These are phyloP conservation scores for Lolium rigidum DNA, from an alignment of 176 grass and related monocot species.

Conservation along the genomic window DNA sequence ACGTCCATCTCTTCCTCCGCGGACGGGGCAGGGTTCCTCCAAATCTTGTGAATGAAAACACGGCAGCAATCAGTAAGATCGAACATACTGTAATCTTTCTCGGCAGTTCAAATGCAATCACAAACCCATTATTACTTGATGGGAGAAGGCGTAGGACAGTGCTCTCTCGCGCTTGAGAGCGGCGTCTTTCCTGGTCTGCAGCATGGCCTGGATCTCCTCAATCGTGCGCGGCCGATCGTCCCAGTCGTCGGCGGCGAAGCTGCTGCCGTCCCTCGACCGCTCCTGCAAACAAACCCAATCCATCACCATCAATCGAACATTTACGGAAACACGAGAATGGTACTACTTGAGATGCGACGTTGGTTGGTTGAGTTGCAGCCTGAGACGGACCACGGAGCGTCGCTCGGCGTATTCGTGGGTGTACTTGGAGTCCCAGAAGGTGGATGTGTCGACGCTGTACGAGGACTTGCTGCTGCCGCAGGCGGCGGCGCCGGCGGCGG, in stretches of 20 bases:
- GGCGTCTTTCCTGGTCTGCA: slow-evolving; percentile 82
- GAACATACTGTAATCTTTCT: no score
- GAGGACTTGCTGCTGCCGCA: slow-evolving; percentile 85
- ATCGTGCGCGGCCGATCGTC: slow-evolving; percentile 83
- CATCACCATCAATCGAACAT: background rate
- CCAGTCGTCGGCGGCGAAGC: slow-evolving; percentile 86
- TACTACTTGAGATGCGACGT: background rate
- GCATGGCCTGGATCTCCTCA: slow-evolving; percentile 92
- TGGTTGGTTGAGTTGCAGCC: no score
- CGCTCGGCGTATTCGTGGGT: slow-evolving; percentile 77
- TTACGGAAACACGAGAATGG: background rate
- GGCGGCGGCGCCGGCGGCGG: background rate
- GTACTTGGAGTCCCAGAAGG: slow-evolving; percentile 79
- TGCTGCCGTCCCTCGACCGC: slow-evolving; percentile 85
- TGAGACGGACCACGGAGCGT: slow-evolving; percentile 62
- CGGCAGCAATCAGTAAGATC: background rate
- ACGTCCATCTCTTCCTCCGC: slow-evolving; percentile 68
- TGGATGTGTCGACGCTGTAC: slow-evolving; percentile 74
- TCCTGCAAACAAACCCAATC: slow-evolving; percentile 37
- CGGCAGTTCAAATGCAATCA: background rate
- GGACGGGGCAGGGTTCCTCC: slow-evolving; percentile 69
- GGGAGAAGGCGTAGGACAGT: slow-evolving; percentile 90
- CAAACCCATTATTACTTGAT: slow-evolving; percentile 82
- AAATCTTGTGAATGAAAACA: slow-evolving; percentile 50
- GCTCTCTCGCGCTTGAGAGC: slow-evolving; percentile 87